phyloP scores from a whole-genome alignment of 495 filamentous ascomycete genomes.

The Halenospora varia region DNA sequence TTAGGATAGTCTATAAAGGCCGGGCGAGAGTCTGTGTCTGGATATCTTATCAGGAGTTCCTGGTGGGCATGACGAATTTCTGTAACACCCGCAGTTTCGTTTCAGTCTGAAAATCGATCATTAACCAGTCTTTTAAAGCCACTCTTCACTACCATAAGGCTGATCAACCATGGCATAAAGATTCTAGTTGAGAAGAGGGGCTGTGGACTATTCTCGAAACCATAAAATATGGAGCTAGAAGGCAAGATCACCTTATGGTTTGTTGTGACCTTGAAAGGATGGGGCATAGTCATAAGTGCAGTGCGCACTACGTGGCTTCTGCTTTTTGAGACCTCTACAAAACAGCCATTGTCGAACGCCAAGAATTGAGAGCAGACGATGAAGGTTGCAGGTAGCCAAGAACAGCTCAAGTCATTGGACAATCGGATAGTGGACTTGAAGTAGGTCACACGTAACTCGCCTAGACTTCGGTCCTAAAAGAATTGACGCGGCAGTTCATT shows the following conservation, averaged over 20 bases:
- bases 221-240: not conserved
- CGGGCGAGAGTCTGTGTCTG: not conserved
- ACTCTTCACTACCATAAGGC: not conserved
- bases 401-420: not conserved
- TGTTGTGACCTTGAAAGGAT: not conserved
- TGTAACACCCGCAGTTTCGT: not conserved
- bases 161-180: constrained; percentile 6
- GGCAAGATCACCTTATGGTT: not conserved
- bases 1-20: not conserved
- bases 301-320: constrained; percentile 1
- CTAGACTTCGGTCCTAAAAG: not conserved
- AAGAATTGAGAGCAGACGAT: not conserved
- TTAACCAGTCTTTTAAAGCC: not conserved
- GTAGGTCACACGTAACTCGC: not conserved
- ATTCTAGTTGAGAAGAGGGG: not conserved
- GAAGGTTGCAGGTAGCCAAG: constrained; percentile 1
- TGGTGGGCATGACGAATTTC: not conserved
- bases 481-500: not conserved
- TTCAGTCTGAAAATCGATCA: not conserved
- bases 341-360: not conserved
- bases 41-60: not conserved
- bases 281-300: not conserved
- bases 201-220: not conserved
- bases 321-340: not conserved
- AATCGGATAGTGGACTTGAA: not conserved